Percentiles rank a stretch among this genome's conserved stretches.
Evolutionary conservation across 352 stramenopile genomes (phyloP).

Genomic region (Globisporangium polare): DNA sequence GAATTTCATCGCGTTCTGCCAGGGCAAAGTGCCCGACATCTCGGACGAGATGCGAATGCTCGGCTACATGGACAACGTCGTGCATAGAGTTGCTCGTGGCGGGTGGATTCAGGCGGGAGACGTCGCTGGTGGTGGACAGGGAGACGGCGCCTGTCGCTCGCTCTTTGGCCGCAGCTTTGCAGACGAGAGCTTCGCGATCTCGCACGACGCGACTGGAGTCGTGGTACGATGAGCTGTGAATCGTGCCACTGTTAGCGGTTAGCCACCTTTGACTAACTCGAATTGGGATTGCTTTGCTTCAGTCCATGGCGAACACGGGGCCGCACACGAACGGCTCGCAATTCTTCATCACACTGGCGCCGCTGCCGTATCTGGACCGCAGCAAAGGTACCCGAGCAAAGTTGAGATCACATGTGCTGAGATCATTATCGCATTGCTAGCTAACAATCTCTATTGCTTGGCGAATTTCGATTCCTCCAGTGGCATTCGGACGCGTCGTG

Average conservation of each 20-base stretch:
- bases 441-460: too few species aligned
- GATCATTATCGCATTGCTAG: too few species aligned
- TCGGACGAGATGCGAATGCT: conserved; percentile 31
- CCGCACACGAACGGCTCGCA: conserved; percentile 89
- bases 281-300: background rate
- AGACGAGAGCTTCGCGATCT: conserved; percentile 72
- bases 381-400: too few species aligned
- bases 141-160: conserved; percentile 47
- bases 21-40: conserved; percentile 43
- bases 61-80: conserved; percentile 46
- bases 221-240: conserved; percentile 30
- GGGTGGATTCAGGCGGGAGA: conserved; percentile 80
- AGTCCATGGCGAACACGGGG: conserved; percentile 96
- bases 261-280: background rate
- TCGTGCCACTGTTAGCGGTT: background rate
- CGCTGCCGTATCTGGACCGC: too few species aligned
- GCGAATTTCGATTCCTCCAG: too few species aligned
- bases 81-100: conserved; percentile 62
- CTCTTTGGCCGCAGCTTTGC: conserved; percentile 60
- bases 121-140: conserved; percentile 34
- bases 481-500: too few species aligned
- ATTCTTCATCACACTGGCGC: conserved; percentile 95
- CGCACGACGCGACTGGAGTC: conserved; percentile 56
- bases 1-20: conserved; percentile 75
- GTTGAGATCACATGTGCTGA: too few species aligned